Evolutionary conservation across 176 grass and related monocot species (phyloP).

Genomic region (Oryza brachyantha): DNA sequence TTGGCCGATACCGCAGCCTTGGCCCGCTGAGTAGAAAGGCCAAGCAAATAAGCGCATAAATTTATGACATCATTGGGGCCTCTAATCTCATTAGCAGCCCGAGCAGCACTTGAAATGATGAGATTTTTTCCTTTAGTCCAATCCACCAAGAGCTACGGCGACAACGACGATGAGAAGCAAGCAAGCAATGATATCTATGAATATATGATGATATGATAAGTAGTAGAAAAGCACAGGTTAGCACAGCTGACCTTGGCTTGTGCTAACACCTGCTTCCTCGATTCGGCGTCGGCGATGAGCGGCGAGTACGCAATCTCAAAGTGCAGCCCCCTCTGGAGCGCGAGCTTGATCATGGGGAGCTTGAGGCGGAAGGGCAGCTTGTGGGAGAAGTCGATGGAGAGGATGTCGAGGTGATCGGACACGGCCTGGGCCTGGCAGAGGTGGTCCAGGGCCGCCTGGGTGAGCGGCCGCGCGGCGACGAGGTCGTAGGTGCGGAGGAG

Average conservation of each 20-base stretch:
- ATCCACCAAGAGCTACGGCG: constrained; percentile 61
- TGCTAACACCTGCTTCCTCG: constrained; percentile 47
- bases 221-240: not conserved
- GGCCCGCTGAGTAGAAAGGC: constrained; percentile 66
- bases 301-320: constrained; percentile 77
- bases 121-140: constrained; percentile 87
- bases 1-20: constrained; percentile 63
- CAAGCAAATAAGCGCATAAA: constrained; percentile 63
- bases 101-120: constrained; percentile 78
- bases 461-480: constrained; percentile 55
- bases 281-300: constrained; percentile 50
- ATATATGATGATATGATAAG: too few species aligned
- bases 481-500: constrained; percentile 64
- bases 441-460: constrained; percentile 45
- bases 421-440: constrained; percentile 34
- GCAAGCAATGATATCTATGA: too few species aligned
- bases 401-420: constrained; percentile 40
- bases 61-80: constrained; percentile 76
- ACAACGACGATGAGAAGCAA: not conserved
- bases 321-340: constrained; percentile 66
- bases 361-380: constrained; percentile 39
- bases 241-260: constrained; percentile 54
- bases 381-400: constrained; percentile 52
- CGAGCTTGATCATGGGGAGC: constrained; percentile 43
- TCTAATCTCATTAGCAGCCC: constrained; percentile 59